A percentile compares a stretch with the other conserved stretches of the same genome.
Evolutionary conservation across 208 protist species (phyloP).

Genomic region (Acanthamoeba lenticulata): DNA sequence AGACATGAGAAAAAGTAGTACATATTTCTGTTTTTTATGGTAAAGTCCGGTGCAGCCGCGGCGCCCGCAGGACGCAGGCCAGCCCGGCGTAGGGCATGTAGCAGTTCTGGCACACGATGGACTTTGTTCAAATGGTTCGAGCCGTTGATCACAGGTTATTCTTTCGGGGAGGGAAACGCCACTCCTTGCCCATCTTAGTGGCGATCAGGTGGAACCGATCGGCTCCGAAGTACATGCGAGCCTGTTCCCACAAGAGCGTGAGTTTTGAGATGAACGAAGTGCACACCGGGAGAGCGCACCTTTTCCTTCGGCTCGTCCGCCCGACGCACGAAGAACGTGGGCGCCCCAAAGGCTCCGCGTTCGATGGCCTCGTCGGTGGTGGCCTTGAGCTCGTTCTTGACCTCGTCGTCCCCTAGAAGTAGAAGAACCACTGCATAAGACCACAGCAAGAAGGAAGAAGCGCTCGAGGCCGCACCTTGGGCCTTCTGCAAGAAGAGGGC

Average conservation of each 20-base stretch:
- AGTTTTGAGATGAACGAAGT: too few relatives aligned
- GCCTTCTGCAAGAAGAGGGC: neutral
- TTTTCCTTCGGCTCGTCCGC: neutral
- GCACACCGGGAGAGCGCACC: too few relatives aligned
- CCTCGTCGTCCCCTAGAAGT: too few relatives aligned
- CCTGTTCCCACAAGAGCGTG: neutral
- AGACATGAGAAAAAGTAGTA: too few relatives aligned
- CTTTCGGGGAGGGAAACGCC: neutral
- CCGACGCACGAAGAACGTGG: conserved; percentile 6
- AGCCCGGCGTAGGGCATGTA: too few relatives aligned
- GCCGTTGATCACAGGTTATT: conserved; percentile 54
- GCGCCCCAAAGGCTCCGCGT: conserved; percentile 33
- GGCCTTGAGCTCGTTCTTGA: conserved; percentile 31
- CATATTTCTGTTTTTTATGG: too few relatives aligned
- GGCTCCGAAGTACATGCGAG: conserved; percentile 36
- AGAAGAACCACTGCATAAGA: too few relatives aligned
- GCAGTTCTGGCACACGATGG: too few relatives aligned
- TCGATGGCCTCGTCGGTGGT: conserved; percentile 10
- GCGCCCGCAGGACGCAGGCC: too few relatives aligned
- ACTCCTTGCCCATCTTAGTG: neutral
- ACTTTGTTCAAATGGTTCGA: too few relatives aligned
- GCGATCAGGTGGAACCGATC: conserved; percentile 59
- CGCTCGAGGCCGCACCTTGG: neutral
- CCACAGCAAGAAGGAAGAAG: neutral
- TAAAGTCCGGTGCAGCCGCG: too few relatives aligned